Conservation (phyloP, 257 asterid genomes). For the Coffea eugenioides region DNA sequence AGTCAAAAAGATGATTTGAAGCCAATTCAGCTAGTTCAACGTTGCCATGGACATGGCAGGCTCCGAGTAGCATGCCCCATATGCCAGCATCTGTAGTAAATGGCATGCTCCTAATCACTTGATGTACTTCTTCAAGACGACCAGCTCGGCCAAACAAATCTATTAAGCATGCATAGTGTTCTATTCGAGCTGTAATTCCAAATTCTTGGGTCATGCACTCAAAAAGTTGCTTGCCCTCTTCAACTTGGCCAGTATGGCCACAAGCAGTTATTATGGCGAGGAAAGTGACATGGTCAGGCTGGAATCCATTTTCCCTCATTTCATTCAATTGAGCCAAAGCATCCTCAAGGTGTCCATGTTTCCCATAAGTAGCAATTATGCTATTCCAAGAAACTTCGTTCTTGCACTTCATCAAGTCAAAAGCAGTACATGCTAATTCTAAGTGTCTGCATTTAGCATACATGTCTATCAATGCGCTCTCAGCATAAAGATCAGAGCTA, state of each 20-base stretch:
- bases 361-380: constrained; percentile 90
- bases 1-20: constrained; percentile 46
- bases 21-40: constrained; percentile 79
- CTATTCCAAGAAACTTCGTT: constrained; percentile 95
- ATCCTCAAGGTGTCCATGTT: constrained; percentile 50
- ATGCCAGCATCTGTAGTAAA: constrained; percentile 77
- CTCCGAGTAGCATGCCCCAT: constrained; percentile 89
- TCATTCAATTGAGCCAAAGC: constrained; percentile 44
- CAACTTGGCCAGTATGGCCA: constrained; percentile 74
- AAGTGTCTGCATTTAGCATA: constrained; percentile 85
- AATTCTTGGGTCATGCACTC: constrained; percentile 51
- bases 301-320: constrained; percentile 56
- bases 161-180: constrained; percentile 83
- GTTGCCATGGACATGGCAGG: constrained; percentile 71
- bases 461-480: constrained; percentile 72
- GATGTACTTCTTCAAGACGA: constrained; percentile 50
- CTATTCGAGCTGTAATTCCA: constrained; percentile 52
- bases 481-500: constrained; percentile 46
- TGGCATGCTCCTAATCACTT: constrained; percentile 57
- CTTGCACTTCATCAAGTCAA: constrained; percentile 51
- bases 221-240: constrained; percentile 60
- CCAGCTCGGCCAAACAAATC: constrained; percentile 82
- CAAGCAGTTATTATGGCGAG: constrained; percentile 79
- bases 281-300: constrained; percentile 75
- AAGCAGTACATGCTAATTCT: constrained; percentile 50